phyloP scores from a whole-genome alignment of 1,139 yeast genomes.

The Geotrichum candidum region DNA sequence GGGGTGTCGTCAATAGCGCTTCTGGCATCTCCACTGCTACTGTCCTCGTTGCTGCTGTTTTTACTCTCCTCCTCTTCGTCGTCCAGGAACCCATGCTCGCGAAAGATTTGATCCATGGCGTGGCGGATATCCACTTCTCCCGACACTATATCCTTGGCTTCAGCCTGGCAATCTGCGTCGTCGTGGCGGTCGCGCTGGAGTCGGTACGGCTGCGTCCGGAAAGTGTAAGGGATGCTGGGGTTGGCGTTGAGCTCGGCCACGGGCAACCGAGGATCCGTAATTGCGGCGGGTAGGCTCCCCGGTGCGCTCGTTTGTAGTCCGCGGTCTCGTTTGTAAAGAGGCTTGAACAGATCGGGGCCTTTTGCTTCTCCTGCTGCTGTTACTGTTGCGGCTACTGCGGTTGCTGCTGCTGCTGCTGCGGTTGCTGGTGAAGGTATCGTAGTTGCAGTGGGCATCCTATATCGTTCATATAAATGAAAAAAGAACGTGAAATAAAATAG shows the following conservation, averaged over 20 bases:
- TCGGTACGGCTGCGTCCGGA: not conserved
- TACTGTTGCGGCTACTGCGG: not conserved
- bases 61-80: not conserved
- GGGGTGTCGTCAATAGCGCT: not conserved
- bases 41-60: not conserved
- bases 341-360: constrained; percentile 14
- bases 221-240: not conserved
- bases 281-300: constrained; percentile 4
- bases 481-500: not conserved
- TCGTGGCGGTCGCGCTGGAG: not conserved
- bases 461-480: not conserved
- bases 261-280: constrained; percentile 3
- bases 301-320: not conserved
- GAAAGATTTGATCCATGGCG: constrained; percentile 1
- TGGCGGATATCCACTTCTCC: not conserved
- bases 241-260: not conserved
- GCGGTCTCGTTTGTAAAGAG: constrained; percentile 16
- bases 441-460: not conserved
- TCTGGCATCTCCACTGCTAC: not conserved
- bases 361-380: not conserved
- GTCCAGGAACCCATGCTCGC: not conserved
- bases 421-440: not conserved
- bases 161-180: not conserved
- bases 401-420: not conserved
- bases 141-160: not conserved